Evolutionary conservation across 306 rosid species (phyloP), one percentile per base, ranked within the genome.

Genomic region (Ammopiptanthus mongolicus): DNA sequence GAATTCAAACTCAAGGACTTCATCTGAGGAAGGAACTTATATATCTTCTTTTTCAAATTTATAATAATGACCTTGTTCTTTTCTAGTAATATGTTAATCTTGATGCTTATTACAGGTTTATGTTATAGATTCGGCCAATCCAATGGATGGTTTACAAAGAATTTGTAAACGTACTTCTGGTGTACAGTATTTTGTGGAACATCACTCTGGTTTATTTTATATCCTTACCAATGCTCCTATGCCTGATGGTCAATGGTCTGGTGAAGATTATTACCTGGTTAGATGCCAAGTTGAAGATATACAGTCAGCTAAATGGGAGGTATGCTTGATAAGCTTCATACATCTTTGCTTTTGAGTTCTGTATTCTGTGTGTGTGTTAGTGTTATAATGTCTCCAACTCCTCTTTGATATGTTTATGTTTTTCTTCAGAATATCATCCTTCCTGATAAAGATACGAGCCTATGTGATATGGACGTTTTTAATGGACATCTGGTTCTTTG

Each of bases 1-100:
- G 82, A 91, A 95, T 88, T 90, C 97, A 81, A 95, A 95, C 84
- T 95, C 98, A 83, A 91, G 98, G 90, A 91, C 97, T 86, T 95
- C 98, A 82, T 95, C 97, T 31, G 97, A 95, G 98, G 98, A 94
- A 94, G 88, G 97, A 84, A 86, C 79, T 86, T 85, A 74, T 48
- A 65, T 85, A 50, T 87, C 74, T 74, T 73, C 25, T 22, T 39
- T 67, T 37, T 47, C 60, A 44, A 63, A 76, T 31, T 75, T 21
- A 65, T 15, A 33, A 65, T 15, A 33, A 65, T 9, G 25, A 37
- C 62, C 50, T 22, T 66, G 42, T 65, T 78, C 17, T 78, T 58
- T 80, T 75, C 41, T 77, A 60, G 34, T 60, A 76, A 75, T 42
- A 17, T 84, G 82, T 68, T 77, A 36, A 28, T 56, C 75, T 57